Percentiles rank a stretch among this genome's conserved stretches.
These are phyloP conservation scores for Knoxdaviesia capensis DNA, from an alignment of 2,329 filamentous ascomycete species.

Conservation along the genomic window DNA sequence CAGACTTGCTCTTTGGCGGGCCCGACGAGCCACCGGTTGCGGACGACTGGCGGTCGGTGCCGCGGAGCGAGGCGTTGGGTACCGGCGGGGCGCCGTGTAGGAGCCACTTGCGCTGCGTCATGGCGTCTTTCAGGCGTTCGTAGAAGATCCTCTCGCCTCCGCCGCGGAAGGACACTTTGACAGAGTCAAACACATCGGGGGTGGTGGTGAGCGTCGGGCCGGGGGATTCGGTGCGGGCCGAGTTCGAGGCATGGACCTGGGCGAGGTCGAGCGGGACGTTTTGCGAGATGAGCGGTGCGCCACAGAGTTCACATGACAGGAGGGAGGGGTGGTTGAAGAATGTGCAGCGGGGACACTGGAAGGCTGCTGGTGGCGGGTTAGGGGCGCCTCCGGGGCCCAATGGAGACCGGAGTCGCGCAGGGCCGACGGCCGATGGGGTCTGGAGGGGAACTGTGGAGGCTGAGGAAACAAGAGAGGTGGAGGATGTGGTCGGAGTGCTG, in stretches of 20 bases:
- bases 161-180: conserved; percentile 81
- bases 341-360: conserved; percentile 71
- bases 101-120: conserved; percentile 91
- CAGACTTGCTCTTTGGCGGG: conserved; percentile 29
- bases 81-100: conserved; percentile 76
- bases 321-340: conserved; percentile 86
- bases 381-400: no score
- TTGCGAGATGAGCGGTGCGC: conserved; percentile 47
- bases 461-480: background rate
- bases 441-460: no score
- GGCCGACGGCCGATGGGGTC: no score
- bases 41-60: conserved; percentile 14
- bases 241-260: conserved; percentile 16
- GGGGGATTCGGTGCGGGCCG: conserved; percentile 49
- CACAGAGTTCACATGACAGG: conserved; percentile 76
- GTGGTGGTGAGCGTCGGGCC: conserved; percentile 40
- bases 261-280: conserved; percentile 16
- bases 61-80: conserved; percentile 32
- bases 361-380: conserved; percentile 13
- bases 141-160: conserved; percentile 83
- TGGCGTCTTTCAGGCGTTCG: conserved; percentile 68
- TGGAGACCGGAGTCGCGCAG: no score
- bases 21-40: conserved; percentile 9
- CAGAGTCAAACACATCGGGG: conserved; percentile 45
- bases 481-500: conserved; percentile 3